Evolutionary conservation across 2,329 filamentous ascomycete genomes (phyloP), one percentile per base, ranked within the genome.

Genomic region (Geosmithia putterillii): DNA sequence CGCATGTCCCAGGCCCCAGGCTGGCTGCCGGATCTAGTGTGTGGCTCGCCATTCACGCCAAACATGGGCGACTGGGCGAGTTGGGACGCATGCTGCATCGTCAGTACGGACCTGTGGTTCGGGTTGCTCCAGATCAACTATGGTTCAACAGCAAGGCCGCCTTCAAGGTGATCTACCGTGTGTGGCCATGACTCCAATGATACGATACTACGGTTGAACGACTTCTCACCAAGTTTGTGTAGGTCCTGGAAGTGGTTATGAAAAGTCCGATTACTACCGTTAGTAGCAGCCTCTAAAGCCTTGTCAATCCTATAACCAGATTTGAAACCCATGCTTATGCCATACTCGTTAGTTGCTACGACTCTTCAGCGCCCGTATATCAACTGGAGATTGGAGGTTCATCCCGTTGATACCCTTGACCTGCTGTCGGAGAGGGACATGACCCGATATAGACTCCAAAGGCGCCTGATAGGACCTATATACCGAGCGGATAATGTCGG

Each of bases 211-310:
- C n/a, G 21, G 22, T 32, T 20, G n/a, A n/a, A n/a, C n/a, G n/a
- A n/a, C n/a, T 6, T 17, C 44, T 42, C 36, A 23, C 38, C 34
- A 19, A 22, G 21, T 19, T 6, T 4, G 15, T 5, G 5, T 18
- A 74, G 71, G 62, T n/a, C 57, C 59, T 7, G 64, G 65, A 0
- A 70, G 60, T 35, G 68, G 68, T 2, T 71, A 63, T 46, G 65
- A 70, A 28, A 75, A 75, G 49, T 70, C 69, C 0, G 65, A 70
- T 14, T 75, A 75, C 38, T 75, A 75, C 41, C 49, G 71, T 73
- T 52, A 50, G 65, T 43, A 15, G 15, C 10, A 14, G 40, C 6
- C 14, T 51, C 43, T n/a, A 7, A 9, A 12, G 17, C 22, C 7
- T 1, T 21, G 17, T 10, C 6, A 7, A 32, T 32, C 10, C n/a